These are phyloP conservation scores for Colletotrichum abscissum DNA, from an alignment of 2,329 filamentous ascomycete species.

Conservation along the genomic window DNA sequence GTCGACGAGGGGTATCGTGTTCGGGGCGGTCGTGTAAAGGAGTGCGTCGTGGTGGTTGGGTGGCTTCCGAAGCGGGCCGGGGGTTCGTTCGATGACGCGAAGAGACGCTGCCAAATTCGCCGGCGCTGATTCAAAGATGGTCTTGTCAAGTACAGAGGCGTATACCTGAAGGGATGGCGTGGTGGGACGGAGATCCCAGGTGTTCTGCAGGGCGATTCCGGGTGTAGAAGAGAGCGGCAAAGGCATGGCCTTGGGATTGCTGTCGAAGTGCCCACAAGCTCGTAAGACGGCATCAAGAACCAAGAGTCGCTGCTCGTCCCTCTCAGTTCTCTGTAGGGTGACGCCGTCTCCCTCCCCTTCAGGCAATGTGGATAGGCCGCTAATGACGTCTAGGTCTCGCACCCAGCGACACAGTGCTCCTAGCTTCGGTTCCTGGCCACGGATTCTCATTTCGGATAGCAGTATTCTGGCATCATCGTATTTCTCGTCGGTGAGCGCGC, in stretches of 20 bases:
- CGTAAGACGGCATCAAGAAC: slow-evolving; percentile 74
- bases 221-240: slow-evolving; percentile 44
- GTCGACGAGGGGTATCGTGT: slow-evolving; percentile 64
- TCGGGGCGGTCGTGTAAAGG: slow-evolving; percentile 69
- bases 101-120: slow-evolving; percentile 54
- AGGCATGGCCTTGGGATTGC: slow-evolving; percentile 46
- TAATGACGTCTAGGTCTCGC: slow-evolving; percentile 76
- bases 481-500: slow-evolving; percentile 72
- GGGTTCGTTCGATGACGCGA: slow-evolving; percentile 70
- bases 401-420: slow-evolving; percentile 80
- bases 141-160: slow-evolving; percentile 68
- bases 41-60: slow-evolving; percentile 76
- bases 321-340: slow-evolving; percentile 50
- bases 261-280: slow-evolving; percentile 71
- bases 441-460: slow-evolving; percentile 76
- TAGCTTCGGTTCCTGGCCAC: slow-evolving; percentile 73
- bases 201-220: slow-evolving; percentile 66
- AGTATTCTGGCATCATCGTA: slow-evolving; percentile 74
- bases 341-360: slow-evolving; percentile 47
- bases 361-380: slow-evolving; percentile 69
- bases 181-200: slow-evolving; percentile 68
- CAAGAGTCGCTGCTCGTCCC: slow-evolving; percentile 65
- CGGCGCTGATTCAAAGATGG: slow-evolving; percentile 58
- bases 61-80: slow-evolving; percentile 71
- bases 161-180: slow-evolving; percentile 59